phyloP scores from a whole-genome alignment of 1,139 yeast species.

The Pichia sp. region DNA sequence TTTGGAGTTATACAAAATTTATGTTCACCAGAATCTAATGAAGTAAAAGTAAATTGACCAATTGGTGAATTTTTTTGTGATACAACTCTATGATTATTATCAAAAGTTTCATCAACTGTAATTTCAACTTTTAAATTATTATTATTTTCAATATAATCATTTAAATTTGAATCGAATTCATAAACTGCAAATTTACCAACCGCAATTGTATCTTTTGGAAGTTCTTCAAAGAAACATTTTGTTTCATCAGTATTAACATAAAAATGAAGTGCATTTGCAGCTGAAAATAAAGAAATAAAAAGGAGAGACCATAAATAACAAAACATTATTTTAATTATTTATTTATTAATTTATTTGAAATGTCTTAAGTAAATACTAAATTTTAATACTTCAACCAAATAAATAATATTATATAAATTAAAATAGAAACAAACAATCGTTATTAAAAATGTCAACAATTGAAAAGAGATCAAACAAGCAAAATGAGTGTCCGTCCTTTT shows the following conservation, averaged over 20 bases:
- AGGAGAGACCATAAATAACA: conserved; percentile 1
- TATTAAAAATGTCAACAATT: too few species aligned
- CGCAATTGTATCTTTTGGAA: conserved; percentile 44
- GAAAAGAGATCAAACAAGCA: too few species aligned
- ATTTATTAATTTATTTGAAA: too few species aligned
- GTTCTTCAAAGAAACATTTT: conserved; percentile 51
- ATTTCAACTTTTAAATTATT: conserved; percentile 34
- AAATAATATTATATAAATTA: too few species aligned
- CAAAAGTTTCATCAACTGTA: conserved; percentile 52
- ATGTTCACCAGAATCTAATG: conserved; percentile 58
- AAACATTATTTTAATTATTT: conserved; percentile 8
- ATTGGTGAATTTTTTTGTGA: conserved; percentile 44
- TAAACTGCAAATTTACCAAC: conserved; percentile 38
- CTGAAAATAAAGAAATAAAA: conserved; percentile 1
- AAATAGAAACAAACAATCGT: too few species aligned
- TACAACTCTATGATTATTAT: conserved; percentile 50
- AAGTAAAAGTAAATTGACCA: conserved; percentile 58
- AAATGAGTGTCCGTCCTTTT: too few species aligned
- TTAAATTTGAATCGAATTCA: conserved; percentile 29
- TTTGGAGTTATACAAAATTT: conserved; percentile 53
- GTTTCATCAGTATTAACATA: conserved; percentile 39
- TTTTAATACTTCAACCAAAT: too few species aligned
- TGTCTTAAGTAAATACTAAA: too few species aligned
- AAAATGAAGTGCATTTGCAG: conserved; percentile 33
- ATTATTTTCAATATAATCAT: conserved; percentile 31